Evolutionary conservation across 2,329 filamentous ascomycete genomes (phyloP), one percentile per base, ranked within the genome.

Genomic region (Thermothelomyces thermophilus): DNA sequence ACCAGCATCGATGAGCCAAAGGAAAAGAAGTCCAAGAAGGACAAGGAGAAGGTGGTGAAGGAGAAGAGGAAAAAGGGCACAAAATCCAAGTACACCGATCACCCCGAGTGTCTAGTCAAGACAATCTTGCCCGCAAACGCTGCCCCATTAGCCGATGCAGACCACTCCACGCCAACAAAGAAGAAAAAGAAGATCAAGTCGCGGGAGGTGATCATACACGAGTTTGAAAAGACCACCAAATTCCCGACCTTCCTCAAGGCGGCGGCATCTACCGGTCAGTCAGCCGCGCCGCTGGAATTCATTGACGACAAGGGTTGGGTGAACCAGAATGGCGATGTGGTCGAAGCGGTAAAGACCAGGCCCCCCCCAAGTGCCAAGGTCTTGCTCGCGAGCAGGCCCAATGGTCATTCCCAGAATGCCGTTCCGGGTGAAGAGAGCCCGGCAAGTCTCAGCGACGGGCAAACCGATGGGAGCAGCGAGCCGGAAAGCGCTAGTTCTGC

Each of bases 221-320:
- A 98, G 64, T 97, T 96, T 63, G 80, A 86, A 59, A 90, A 89
- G 64, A 90, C 86, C 7, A 82, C 80, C 33, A 91, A 89, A 60
- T 85, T 89, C 56, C 87, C 90, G 0, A 86, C 80, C 4, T 96
- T 95, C 63, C 68, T 96, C 51, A 88, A 87, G 64, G 72, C 74
- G 5, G 73, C 64, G 36, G 68, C 70, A 5, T 65, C 70, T 1
- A 68, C 68, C 1, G 68, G 68, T 2, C 67, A 66, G 9, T 65
- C 66, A 14, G 73, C 74, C 41, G 65, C 72, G n/a, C 73, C 34
- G 66, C 74, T 63, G 2, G 82, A 84, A 49, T 96, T 84, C 64
- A 78, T 93, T 35, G 85, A 95, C 47, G 90, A 86, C 19, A 84
- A 86, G 61, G 91, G 91, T 1, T 97, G 93, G 91, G 77, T 95